These are phyloP conservation scores for Olyra latifolia DNA, from an alignment of 176 grass and related monocot genomes.

Conservation along the genomic window DNA sequence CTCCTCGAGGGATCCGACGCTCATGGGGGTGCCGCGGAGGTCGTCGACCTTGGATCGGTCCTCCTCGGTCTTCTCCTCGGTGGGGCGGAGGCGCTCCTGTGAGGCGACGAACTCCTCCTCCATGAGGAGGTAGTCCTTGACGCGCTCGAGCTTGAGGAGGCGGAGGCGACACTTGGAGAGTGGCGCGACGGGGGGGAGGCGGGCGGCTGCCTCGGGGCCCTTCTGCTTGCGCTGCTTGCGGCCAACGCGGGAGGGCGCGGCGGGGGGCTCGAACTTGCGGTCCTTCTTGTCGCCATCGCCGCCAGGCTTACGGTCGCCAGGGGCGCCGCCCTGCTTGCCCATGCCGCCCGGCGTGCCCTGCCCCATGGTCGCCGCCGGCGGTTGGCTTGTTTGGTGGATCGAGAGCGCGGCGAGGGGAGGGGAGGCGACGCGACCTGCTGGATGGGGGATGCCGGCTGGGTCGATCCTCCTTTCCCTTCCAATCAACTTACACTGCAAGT, in stretches of 20 bases:
- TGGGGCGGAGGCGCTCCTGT: conserved; percentile 81
- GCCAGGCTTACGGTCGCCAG: conserved; percentile 56
- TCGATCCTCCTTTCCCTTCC: not conserved
- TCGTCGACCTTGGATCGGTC: conserved; percentile 90
- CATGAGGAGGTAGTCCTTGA: conserved; percentile 92
- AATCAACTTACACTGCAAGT: conserved; percentile 40
- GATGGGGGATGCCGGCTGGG: no score
- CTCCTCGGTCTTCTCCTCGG: conserved; percentile 85
- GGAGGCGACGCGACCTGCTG: no score
- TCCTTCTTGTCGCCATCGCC: conserved; percentile 72
- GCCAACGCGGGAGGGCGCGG: conserved; percentile 76
- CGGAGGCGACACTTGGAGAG: conserved; percentile 88
- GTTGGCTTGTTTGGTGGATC: not conserved
- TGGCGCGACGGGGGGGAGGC: conserved; percentile 70
- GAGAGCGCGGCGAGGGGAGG: not conserved
- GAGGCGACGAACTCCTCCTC: conserved; percentile 89
- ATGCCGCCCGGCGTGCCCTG: conserved; percentile 62
- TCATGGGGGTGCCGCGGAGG: conserved; percentile 82
- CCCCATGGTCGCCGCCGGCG: conserved; percentile 50
- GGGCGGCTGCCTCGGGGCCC: conserved; percentile 75
- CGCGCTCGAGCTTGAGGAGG: conserved; percentile 85
- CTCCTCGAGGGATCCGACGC: conserved; percentile 86
- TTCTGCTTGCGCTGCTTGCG: conserved; percentile 83
- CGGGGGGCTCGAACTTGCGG: conserved; percentile 73
- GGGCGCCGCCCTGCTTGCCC: conserved; percentile 60